Evolutionary conservation across 78 protist genomes (phyloP).

Genomic region (Paratrimastix pyriformis): DNA sequence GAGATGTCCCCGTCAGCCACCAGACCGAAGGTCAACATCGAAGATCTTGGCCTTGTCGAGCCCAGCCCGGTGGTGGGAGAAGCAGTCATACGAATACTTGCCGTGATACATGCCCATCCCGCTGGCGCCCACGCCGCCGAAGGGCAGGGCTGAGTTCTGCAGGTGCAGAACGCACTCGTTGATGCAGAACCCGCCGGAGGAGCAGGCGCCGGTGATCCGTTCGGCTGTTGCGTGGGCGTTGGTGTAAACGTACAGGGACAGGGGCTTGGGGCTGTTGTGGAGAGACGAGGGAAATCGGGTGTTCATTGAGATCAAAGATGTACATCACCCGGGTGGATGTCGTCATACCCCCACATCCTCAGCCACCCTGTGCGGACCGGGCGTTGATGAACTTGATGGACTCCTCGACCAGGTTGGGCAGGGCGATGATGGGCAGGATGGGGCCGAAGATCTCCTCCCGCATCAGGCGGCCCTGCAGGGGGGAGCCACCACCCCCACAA

Average conservation of each 20-base stretch:
- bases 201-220: neutral
- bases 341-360: too few relatives aligned
- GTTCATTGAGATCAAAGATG: neutral
- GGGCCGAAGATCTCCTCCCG: slow-evolving; percentile 74
- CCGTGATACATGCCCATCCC: slow-evolving; percentile 83
- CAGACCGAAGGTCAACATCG: too few relatives aligned
- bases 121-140: slow-evolving; percentile 86
- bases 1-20: too few relatives aligned
- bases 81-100: slow-evolving; percentile 40
- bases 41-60: neutral
- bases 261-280: slow-evolving; percentile 43
- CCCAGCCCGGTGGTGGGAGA: slow-evolving; percentile 55
- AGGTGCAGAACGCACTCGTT: slow-evolving; percentile 44
- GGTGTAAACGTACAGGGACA: slow-evolving; percentile 60
- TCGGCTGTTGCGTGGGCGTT: neutral
- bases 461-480: too few relatives aligned
- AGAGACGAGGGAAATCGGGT: neutral
- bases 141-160: slow-evolving; percentile 53
- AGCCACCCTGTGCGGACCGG: too few relatives aligned
- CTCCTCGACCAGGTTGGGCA: slow-evolving; percentile 26
- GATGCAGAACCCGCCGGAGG: slow-evolving; percentile 32
- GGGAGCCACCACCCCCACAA: too few relatives aligned
- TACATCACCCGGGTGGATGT: too few relatives aligned
- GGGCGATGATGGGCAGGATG: slow-evolving; percentile 51
- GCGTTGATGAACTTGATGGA: slow-evolving; percentile 35